A percentile compares a stretch with the other conserved stretches of the same genome.
phyloP scores from a whole-genome alignment of 2,329 filamentous ascomycete species.

The Phialocephala sp. region DNA sequence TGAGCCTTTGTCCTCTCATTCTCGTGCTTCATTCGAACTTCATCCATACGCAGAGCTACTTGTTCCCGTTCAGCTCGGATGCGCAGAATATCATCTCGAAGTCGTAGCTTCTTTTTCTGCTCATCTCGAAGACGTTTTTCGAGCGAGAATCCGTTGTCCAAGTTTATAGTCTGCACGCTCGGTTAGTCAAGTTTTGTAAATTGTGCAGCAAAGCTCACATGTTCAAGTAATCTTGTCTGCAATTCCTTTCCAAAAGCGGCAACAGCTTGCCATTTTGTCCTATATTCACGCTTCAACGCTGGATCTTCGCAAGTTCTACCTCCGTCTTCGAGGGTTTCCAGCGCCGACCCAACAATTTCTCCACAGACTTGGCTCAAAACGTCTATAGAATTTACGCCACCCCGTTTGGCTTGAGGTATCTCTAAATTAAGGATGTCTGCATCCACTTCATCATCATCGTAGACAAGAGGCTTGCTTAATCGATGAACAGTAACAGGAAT shows the following conservation, averaged over 20 bases:
- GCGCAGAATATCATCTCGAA: slow-evolving; percentile 65
- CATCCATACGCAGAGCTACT: slow-evolving; percentile 66
- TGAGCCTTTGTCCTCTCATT: slow-evolving; percentile 56
- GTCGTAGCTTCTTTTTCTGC: slow-evolving; percentile 59
- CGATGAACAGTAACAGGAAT: slow-evolving; percentile 67
- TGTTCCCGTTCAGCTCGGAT: slow-evolving; percentile 65
- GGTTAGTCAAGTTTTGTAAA: slow-evolving; percentile 36
- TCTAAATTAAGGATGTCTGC: slow-evolving; percentile 55
- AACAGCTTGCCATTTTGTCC: slow-evolving; percentile 60
- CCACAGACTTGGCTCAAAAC: slow-evolving; percentile 66
- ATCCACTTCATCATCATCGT: slow-evolving; percentile 49
- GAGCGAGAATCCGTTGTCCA: slow-evolving; percentile 64
- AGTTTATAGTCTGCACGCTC: slow-evolving; percentile 55
- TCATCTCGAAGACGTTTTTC: slow-evolving; percentile 62
- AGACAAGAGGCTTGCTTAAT: slow-evolving; percentile 55
- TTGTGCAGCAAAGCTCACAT: slow-evolving; percentile 51
- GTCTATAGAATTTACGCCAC: slow-evolving; percentile 66
- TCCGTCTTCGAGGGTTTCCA: slow-evolving; percentile 54
- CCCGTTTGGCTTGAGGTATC: slow-evolving; percentile 58
- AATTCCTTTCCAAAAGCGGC: slow-evolving; percentile 65
- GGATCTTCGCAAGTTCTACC: slow-evolving; percentile 50
- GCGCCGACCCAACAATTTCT: slow-evolving; percentile 59
- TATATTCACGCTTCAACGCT: slow-evolving; percentile 57
- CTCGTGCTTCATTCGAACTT: slow-evolving; percentile 64
- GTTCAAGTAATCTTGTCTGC: slow-evolving; percentile 59